phyloP scores from a whole-genome alignment of 352 stramenopile species.

The Elongisporangium anandrum region DNA sequence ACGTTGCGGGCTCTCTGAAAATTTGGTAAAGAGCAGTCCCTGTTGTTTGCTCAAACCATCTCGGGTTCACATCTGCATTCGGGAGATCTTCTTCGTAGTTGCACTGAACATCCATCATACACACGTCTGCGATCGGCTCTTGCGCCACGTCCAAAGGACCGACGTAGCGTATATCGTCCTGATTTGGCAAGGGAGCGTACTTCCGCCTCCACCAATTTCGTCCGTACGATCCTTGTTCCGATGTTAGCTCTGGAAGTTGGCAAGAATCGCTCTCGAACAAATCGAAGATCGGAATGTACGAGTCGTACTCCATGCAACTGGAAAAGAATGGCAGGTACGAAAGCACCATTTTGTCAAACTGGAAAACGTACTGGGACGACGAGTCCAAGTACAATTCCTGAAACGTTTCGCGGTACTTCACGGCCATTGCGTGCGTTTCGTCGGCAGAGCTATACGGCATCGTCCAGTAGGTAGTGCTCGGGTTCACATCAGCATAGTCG shows the following conservation, averaged over 20 bases:
- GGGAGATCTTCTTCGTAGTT: constrained; percentile 92
- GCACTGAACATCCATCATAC: constrained; percentile 86
- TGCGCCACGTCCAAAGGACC: constrained; percentile 83
- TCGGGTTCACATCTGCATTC: constrained; percentile 85
- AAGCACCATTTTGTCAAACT: constrained; percentile 82
- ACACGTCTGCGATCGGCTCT: constrained; percentile 91
- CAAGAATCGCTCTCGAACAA: constrained; percentile 92
- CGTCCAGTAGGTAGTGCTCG: constrained; percentile 55
- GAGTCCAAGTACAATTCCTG: constrained; percentile 81
- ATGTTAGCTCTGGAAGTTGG: constrained; percentile 78
- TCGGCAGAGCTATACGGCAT: constrained; percentile 69
- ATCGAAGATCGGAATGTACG: constrained; percentile 91
- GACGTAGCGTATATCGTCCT: constrained; percentile 92
- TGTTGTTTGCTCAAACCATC: constrained; percentile 94
- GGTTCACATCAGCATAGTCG: constrained; percentile 45
- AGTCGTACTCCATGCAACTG: constrained; percentile 96
- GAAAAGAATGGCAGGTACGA: constrained; percentile 96
- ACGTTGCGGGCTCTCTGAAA: constrained; percentile 88
- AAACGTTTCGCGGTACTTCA: constrained; percentile 96
- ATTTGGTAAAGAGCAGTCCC: constrained; percentile 91
- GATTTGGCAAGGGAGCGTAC: constrained; percentile 88
- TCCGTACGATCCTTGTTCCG: constrained; percentile 52
- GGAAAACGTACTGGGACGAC: constrained; percentile 53
- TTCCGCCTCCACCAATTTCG: constrained; percentile 66
- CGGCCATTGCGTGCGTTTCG: constrained; percentile 82